Evolutionary conservation across 2,329 filamentous ascomycete genomes (phyloP).

Genomic region (Fusarium lateritium): DNA sequence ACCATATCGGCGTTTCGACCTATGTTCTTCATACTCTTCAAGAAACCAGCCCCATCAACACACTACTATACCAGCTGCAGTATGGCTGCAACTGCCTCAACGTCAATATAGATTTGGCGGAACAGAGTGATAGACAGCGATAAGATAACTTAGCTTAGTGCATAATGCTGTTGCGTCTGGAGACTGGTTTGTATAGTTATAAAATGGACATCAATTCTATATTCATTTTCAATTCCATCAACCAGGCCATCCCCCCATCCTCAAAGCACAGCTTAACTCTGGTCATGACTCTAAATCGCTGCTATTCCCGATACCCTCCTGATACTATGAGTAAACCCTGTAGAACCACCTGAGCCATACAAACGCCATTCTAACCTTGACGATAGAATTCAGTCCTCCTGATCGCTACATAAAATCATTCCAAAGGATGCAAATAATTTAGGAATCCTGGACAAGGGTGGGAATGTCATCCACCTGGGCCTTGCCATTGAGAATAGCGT

Average conservation of each 20-base stretch:
- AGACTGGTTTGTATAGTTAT: neutral
- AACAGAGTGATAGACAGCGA: no score
- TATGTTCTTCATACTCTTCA: no score
- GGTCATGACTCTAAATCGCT: constrained; percentile 30
- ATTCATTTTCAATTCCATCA: constrained; percentile 1
- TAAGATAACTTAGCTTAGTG: no score
- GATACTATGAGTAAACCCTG: constrained; percentile 17
- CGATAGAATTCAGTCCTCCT: constrained; percentile 15
- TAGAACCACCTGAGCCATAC: constrained; percentile 34
- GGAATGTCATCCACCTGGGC: constrained; percentile 87
- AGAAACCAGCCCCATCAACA: no score
- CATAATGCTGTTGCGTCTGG: no score
- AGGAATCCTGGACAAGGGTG: constrained; percentile 67
- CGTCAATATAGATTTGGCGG: no score
- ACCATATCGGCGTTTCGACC: no score
- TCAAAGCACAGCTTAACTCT: neutral
- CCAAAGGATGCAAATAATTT: neutral
- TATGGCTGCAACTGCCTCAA: no score
- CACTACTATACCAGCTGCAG: no score
- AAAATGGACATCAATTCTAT: constrained; percentile 22
- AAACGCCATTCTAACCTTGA: constrained; percentile 44
- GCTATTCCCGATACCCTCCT: constrained; percentile 30
- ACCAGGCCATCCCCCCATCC: neutral
- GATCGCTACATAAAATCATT: constrained; percentile 8
- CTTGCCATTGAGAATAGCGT: constrained; percentile 82